Evolutionary conservation across 805 yeast genomes (phyloP), one percentile per base, ranked within the genome.

Genomic region (Yamadazyma nakazawae): DNA sequence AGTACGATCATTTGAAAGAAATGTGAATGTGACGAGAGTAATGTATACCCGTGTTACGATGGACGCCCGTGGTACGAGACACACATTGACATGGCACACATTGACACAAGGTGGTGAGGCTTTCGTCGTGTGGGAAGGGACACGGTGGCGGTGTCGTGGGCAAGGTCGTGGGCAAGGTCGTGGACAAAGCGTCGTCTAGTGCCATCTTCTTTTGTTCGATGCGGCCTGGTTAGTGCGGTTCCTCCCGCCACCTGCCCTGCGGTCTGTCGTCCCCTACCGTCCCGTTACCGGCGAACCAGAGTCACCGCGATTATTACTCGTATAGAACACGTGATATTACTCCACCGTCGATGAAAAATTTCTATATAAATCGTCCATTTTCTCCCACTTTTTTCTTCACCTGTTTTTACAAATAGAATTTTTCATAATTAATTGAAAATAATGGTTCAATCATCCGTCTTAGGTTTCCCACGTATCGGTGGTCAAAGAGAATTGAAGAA

Each of bases 391-490:
- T 45, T 45, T 34, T 18, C 25, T 39, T 34, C 21, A 42, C 32
- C 39, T 32, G 39, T 24, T 32, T 34, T 43, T 31, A 38, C 30
- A 26, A 38, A 28, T 35, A 14, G 14, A 24, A 16, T 25, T 34
- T 34, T 18, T 31, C n/a, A 13, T n/a, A 40, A 41, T 41, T 38
- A 41, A 41, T 40, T 35, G 34, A 78, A 30, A 41, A 41, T 28
- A 36, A 92, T 92, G 98, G 98, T 92, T 75, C 85, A 85, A 76
- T 92, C 98, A 56, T 83, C 97, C 68, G 95, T 94, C 63, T 83
- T 94, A 77, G 99, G 99, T 74, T 94, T 94, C 94, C 99, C 99
- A 78, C 94, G 99, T 81, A 94, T 92, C 68, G 99, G 99, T 67
- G 94, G 97, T 64, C 90, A 90, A 80, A 94, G 99, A 84, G 99